Conservation (phyloP, 2,329 filamentous ascomycete species). For the Rachicladosporium sp. region DNA sequence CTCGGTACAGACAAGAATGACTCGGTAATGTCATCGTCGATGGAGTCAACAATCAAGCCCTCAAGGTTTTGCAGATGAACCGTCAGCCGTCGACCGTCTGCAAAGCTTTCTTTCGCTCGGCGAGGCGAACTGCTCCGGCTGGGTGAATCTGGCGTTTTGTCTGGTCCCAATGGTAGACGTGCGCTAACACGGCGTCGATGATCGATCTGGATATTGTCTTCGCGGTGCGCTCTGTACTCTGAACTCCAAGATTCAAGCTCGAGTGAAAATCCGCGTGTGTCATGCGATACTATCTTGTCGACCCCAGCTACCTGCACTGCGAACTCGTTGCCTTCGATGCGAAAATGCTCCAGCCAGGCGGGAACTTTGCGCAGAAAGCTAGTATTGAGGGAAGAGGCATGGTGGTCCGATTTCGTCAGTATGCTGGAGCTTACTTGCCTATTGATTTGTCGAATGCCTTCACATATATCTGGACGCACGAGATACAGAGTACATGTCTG, state of each 20-base stretch:
- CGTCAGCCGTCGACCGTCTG: constrained; percentile 71
- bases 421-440: constrained; percentile 64
- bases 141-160: constrained; percentile 21
- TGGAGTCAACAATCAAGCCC: constrained; percentile 77
- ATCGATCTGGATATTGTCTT: constrained; percentile 35
- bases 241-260: constrained; percentile 80
- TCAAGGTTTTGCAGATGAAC: constrained; percentile 76
- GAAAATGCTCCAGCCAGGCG: constrained; percentile 70
- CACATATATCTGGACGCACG: constrained; percentile 81
- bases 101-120: constrained; percentile 35
- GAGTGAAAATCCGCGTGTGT: constrained; percentile 72
- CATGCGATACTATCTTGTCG: constrained; percentile 69
- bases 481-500: constrained; percentile 84
- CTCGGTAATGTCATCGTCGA: constrained; percentile 72
- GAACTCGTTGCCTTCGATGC: constrained; percentile 78
- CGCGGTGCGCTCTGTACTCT: constrained; percentile 71
- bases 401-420: constrained; percentile 23
- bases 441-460: constrained; percentile 84
- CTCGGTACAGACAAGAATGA: constrained; percentile 76
- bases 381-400: constrained; percentile 27
- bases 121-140: constrained; percentile 27
- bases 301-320: constrained; percentile 83
- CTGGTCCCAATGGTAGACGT: constrained; percentile 41
- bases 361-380: constrained; percentile 72
- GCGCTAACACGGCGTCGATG: constrained; percentile 61